Evolutionary conservation across 495 filamentous ascomycete genomes (phyloP), one percentile per base, ranked within the genome.

Genomic region (Aspergillus sclerotiicarbonarius): DNA sequence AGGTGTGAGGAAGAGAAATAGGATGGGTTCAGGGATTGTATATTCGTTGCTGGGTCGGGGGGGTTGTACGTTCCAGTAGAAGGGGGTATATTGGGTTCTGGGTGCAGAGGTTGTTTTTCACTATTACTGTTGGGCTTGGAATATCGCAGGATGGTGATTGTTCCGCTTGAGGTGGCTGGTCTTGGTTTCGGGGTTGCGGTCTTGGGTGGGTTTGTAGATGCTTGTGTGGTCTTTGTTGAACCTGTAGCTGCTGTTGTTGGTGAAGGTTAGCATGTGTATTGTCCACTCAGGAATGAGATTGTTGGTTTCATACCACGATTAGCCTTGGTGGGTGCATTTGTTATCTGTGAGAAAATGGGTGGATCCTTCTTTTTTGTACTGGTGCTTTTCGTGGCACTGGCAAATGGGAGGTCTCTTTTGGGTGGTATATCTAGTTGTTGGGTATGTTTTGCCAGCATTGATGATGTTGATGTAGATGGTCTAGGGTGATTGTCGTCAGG

Each of bases 381-480:
- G 1, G 58, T 9, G 47, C 59, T 62, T 48, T 75, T 71, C 21
- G 51, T 16, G 25, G 52, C 65, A 37, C 67, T 72, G 16, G 64
- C 41, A 52, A 80, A 80, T 4, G 79, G 79, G 1, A 82, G 67
- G 10, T 70, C 67, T 43, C 78, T 59, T 53, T 69, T 77, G n/a
- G 79, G 79, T 18, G 79, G 79, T 8, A 80, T 66, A 43, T 74
- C 67, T 0, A 78, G 62, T 18, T 63, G 51, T 44, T 72, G 60
- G 18, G 53, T 29, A 16, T 69, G 66, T 35, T 71, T 65, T 25
- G 25, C 25, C 5, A 25, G 25, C 25, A 25, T 2, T 30, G 52
- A 67, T 12, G 57, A 56, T 21, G 60, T 60, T 10, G 62, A 41
- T 8, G 67, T 60, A 3, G 61, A 56, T 5, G 62, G 61, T 45